Conservation (phyloP, 441 rosid species). For the Gossypium trilobum region DNA sequence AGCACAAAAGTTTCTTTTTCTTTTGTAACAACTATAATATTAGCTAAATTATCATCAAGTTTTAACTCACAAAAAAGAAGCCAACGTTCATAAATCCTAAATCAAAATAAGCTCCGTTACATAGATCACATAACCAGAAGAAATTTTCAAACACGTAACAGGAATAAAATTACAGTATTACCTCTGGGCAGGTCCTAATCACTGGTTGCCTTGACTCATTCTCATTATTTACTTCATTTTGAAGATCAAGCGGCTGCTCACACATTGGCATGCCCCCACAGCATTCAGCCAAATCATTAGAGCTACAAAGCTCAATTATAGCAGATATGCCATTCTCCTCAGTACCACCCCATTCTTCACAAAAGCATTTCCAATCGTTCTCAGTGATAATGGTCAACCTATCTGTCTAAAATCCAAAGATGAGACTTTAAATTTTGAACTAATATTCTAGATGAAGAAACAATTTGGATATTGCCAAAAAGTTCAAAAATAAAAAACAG, state of each 20-base stretch:
- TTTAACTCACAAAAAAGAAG: not conserved
- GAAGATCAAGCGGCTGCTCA: constrained; percentile 41
- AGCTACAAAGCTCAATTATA: constrained; percentile 41
- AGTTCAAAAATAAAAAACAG: not conserved
- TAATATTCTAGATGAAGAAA: not conserved
- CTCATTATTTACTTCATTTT: constrained; percentile 52
- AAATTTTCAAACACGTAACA: not conserved
- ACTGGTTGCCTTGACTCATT: constrained; percentile 40
- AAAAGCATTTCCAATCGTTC: constrained; percentile 85
- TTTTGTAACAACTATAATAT: not conserved
- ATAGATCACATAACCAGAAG: not conserved
- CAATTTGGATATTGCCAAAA: not conserved
- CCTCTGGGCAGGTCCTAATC: constrained; percentile 73
- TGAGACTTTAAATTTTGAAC: constrained; percentile 9
- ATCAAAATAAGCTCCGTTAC: not conserved
- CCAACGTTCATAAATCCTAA: not conserved
- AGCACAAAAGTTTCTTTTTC: not conserved
- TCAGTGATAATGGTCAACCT: constrained; percentile 73
- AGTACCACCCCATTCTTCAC: constrained; percentile 88
- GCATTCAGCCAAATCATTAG: constrained; percentile 26
- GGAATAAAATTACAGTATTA: constrained; percentile 21
- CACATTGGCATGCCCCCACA: constrained; percentile 26
- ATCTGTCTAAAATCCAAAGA: constrained; percentile 68
- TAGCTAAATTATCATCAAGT: not conserved
- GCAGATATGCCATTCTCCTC: constrained; percentile 69